Evolutionary conservation across 2,329 filamentous ascomycete species (phyloP).

Genomic region (Colletotrichum sp.): DNA sequence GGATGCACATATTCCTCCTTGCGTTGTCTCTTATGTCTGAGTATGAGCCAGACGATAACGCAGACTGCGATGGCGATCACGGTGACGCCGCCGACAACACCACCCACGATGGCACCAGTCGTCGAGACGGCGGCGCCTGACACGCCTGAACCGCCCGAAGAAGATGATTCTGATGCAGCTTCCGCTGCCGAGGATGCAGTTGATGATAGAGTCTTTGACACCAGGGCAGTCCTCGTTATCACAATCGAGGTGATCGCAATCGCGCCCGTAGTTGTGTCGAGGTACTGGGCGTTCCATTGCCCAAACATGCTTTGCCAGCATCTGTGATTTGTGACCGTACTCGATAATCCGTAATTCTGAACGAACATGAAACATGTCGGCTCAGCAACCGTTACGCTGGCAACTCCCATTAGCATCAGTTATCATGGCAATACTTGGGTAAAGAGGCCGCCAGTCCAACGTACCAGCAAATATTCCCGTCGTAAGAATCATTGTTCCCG

Average conservation of each 20-base stretch:
- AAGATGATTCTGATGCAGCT: not conserved
- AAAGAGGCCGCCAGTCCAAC: not conserved
- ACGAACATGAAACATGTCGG: not conserved
- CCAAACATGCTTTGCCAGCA: not conserved
- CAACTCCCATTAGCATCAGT: not conserved
- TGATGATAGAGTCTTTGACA: not conserved
- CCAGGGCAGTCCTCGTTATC: not conserved
- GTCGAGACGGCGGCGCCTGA: not conserved
- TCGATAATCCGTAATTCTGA: not conserved
- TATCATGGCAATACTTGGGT: not conserved
- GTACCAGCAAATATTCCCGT: not conserved
- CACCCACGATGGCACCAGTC: not conserved
- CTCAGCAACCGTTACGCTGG: not conserved
- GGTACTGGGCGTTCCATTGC: not conserved
- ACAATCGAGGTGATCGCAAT: not conserved
- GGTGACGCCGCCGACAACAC: not conserved
- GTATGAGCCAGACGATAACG: not conserved
- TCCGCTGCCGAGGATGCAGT: not conserved
- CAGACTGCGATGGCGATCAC: not conserved
- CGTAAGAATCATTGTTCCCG: not conserved
- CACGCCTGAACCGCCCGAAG: not conserved
- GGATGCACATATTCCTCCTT: not conserved
- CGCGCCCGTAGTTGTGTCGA: not conserved
- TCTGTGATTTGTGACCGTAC: not conserved
- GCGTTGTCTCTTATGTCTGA: not conserved